phyloP scores from a whole-genome alignment of 352 stramenopile genomes.

The Phytophthora quininea region DNA sequence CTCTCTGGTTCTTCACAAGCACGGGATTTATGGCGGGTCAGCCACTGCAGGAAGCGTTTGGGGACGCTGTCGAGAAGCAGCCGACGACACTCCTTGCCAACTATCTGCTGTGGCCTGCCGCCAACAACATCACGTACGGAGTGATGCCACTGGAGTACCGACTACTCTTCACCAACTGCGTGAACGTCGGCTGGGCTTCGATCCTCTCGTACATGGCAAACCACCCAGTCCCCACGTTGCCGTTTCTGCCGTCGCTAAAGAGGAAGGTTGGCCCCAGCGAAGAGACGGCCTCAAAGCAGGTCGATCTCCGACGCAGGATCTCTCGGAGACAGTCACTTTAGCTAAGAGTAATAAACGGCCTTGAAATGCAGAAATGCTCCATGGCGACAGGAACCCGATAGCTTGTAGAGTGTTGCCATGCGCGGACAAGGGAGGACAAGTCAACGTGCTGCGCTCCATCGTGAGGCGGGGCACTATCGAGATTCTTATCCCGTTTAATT shows the following conservation, averaged over 20 bases:
- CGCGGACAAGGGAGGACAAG: too few relatives aligned
- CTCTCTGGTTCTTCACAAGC: constrained; percentile 23
- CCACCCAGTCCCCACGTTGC: constrained; percentile 9
- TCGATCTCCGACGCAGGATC: neutral
- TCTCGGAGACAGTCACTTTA: neutral
- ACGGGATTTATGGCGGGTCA: constrained; percentile 19
- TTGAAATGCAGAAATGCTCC: too few relatives aligned
- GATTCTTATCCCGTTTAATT: too few relatives aligned
- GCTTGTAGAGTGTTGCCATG: too few relatives aligned
- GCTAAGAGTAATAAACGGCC: neutral
- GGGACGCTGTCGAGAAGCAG: constrained; percentile 26
- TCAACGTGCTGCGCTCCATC: too few relatives aligned
- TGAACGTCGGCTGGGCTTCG: constrained; percentile 38
- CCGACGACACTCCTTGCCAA: constrained; percentile 31
- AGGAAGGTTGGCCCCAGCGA: too few relatives aligned
- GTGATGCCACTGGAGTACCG: constrained; percentile 40
- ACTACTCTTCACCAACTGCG: constrained; percentile 35
- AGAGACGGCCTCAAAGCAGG: neutral
- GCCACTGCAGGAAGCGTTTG: constrained; percentile 6
- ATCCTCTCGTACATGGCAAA: constrained; percentile 35
- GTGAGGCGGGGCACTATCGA: too few relatives aligned
- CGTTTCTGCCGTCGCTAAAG: constrained; percentile 9
- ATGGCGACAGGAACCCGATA: too few relatives aligned
- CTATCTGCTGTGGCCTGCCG: constrained; percentile 42
- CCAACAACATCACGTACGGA: constrained; percentile 40